Evolutionary conservation across 108 stramenopile genomes (phyloP), one percentile per base, ranked within the genome.

Genomic region (Pseudonitzschia multiseries): DNA sequence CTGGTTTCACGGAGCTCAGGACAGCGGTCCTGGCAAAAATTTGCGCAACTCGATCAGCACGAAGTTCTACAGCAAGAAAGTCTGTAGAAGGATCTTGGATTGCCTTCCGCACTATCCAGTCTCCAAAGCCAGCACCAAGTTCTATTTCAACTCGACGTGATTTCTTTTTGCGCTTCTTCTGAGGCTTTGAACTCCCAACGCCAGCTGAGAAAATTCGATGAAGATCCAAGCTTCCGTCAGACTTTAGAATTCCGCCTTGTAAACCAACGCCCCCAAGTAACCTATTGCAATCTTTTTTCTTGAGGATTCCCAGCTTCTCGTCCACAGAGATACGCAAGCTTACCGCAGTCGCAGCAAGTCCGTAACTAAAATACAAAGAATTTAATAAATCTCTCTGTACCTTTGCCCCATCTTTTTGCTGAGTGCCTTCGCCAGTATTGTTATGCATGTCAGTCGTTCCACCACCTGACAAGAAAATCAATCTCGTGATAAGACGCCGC

Each of bases 91-190:
- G 88, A 64, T 85, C 82, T 22, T 71, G 29, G 26, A 69, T 52
- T 20, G 93, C 88, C 78, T 92, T 89, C n/a, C 76, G 68, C 17
- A 82, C 80, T 61, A 83, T 83, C 91, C 91, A 94, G 52, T 94
- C 93, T 51, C 93, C 93, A 60, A 81, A 86, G 42, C 93, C 93
- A 57, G 86, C 76, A 4, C 93, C 93, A 29, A 94, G 82, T 59
- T 94, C 93, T 57, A 94, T 75, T 65, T 94, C 82, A 20, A 94
- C 21, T 31, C 76, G 76, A 42, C 69, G 59, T 8, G 43, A 46
- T 21, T 70, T 65, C 17, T 31, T 66, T 74, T 64, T 60, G 70
- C 69, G 71, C 22, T 68, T 42, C 70, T 75, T 62, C 51, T 65
- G 51, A 10, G 18, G 15, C 56, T 67, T 72, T 62, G 27, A 71